Percentiles rank a stretch among this genome's conserved stretches.
Evolutionary conservation across 2,329 filamentous ascomycete species (phyloP).

Genomic region (Phialemoniopsis sp.): DNA sequence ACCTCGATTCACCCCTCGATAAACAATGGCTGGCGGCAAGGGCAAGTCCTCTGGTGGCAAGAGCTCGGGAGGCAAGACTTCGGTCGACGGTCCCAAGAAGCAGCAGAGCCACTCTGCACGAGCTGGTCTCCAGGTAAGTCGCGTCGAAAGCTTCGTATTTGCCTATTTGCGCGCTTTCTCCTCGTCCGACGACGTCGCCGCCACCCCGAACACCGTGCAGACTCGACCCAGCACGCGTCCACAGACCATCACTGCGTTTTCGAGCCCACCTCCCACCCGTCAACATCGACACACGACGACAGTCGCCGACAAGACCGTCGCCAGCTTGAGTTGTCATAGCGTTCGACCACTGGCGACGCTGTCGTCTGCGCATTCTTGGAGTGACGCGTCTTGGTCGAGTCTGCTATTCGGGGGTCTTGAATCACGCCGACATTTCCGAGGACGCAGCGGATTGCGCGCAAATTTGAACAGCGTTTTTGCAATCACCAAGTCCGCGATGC

Average conservation of each 20-base stretch:
- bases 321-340: too few relatives aligned
- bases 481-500: background rate
- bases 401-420: too few relatives aligned
- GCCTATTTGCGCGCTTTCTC: constrained; percentile 9
- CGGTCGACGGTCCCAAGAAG: constrained; percentile 70
- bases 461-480: too few relatives aligned
- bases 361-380: too few relatives aligned
- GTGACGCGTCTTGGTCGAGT: too few relatives aligned
- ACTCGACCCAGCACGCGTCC: background rate
- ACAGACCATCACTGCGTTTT: background rate
- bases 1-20: constrained; percentile 8
- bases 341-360: too few relatives aligned
- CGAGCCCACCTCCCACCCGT: too few relatives aligned
- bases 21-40: constrained; percentile 77
- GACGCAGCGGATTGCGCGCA: too few relatives aligned
- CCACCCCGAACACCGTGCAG: background rate
- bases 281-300: too few relatives aligned
- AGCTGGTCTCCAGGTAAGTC: constrained; percentile 88
- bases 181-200: constrained; percentile 3
- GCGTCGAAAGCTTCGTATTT: constrained; percentile 5
- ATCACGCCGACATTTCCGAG: too few relatives aligned
- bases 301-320: too few relatives aligned
- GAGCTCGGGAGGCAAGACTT: constrained; percentile 74
- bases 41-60: constrained; percentile 90
- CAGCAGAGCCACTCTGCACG: constrained; percentile 94